phyloP scores from a whole-genome alignment of 768 basidiomycete genomes.

The Kondoa subrosea region DNA sequence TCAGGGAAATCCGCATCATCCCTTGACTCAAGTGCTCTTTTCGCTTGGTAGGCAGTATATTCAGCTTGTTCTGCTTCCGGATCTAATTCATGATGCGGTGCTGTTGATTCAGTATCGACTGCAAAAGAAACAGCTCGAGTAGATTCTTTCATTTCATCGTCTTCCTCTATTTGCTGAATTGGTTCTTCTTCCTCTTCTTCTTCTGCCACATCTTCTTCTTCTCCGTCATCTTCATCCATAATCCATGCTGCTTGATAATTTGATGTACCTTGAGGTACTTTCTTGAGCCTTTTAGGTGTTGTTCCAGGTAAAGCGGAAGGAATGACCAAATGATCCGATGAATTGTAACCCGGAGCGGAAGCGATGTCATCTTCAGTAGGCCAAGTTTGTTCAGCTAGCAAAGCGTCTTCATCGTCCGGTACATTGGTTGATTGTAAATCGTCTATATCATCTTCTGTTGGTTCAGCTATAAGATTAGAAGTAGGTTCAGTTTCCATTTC shows the following conservation, averaged over 20 bases:
- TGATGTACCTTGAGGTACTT: slow-evolving; percentile 85
- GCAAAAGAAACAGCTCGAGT: background rate
- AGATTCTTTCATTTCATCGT: slow-evolving; percentile 35
- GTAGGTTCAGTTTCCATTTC: slow-evolving; percentile 50
- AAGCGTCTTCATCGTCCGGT: slow-evolving; percentile 68
- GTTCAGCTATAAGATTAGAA: slow-evolving; percentile 47
- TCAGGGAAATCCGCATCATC: slow-evolving; percentile 83
- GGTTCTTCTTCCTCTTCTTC: slow-evolving; percentile 37
- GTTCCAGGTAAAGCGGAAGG: slow-evolving; percentile 39
- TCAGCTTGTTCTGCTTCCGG: slow-evolving; percentile 16
- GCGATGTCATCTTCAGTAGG: slow-evolving; percentile 91
- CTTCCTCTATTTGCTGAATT: slow-evolving; percentile 35
- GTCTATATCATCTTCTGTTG: slow-evolving; percentile 49
- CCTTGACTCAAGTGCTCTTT: slow-evolving; percentile 46
- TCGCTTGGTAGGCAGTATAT: slow-evolving; percentile 36
- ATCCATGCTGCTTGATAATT: slow-evolving; percentile 97
- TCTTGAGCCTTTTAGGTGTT: slow-evolving; percentile 61
- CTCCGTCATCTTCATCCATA: slow-evolving; percentile 54
- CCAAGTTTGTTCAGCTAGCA: slow-evolving; percentile 95
- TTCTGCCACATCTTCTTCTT: slow-evolving; percentile 25
- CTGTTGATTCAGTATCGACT: slow-evolving; percentile 12
- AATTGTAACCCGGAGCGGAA: slow-evolving; percentile 22
- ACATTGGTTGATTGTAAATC: slow-evolving; percentile 50
- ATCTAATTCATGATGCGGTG: slow-evolving; percentile 15
- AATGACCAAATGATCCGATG: slow-evolving; percentile 20